Base-by-base conservation (phyloP, 352 stramenopile species). In the Phytophthora parvispora region DNA sequence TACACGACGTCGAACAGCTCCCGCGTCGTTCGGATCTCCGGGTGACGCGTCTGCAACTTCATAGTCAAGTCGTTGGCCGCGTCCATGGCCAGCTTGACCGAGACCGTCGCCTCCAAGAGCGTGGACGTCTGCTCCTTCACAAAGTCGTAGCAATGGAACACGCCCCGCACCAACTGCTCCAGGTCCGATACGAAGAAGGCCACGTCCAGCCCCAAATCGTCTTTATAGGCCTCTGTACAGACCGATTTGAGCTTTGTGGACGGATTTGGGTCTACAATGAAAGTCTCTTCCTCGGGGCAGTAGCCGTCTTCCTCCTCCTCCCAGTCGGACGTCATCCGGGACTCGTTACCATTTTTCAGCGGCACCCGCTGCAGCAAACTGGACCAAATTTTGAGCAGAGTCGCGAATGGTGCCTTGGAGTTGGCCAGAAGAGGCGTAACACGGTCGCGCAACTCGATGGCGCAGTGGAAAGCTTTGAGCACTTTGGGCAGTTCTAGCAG, bases 171-270 rank as follows among this genome's bases (percentile, higher is more conserved):
- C 42, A 49, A 49, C n/a, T 49, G 42, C 9, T 27, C 42, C 42
- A 49, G 18, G 42, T 49, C 42, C 42, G 42, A 28, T 7, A 49
- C 20, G 42, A 28, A 49, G n/a, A 49, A 49, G 9, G 27, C 42
- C 42, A 49, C 42, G 20, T 49, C 42, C 42, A 49, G 42, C 9
- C 8, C 42, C 42, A 49, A 49, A 49, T 49, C 42, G 42, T 49
- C 42, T 20, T 10, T 8, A 49, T 27, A 49, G 18, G 42, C 42
- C 42, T 49, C 42, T 28, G 25, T 3, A 25, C 42, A 49, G 42
- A 49, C 3, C 3, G n/a, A 7, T 49, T 49, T 49, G 4, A 25
- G 42, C 8, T 16, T 18, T 18, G 15, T 28, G 10, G 20, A 15
- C 8, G n/a, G 8, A 15, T 49, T 8, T 3, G 0, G 2, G 12